phyloP scores from a whole-genome alignment of 805 yeast species.

The Metschnikowia shivogae region DNA sequence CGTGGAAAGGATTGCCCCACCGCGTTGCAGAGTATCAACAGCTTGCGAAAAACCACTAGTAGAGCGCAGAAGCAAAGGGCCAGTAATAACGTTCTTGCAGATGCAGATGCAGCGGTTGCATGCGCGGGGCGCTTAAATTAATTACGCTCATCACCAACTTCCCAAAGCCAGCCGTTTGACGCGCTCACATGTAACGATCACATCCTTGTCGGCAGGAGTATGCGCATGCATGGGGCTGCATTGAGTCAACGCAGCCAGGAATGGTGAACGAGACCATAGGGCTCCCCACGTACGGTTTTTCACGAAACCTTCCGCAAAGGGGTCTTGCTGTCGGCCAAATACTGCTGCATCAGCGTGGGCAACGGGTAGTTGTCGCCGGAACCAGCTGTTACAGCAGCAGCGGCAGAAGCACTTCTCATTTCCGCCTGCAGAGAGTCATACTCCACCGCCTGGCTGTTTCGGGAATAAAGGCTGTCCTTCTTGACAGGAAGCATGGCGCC shows the following conservation, averaged over 20 bases:
- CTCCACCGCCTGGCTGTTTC: background rate
- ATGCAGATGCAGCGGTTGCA: too few relatives aligned
- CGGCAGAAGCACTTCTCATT: background rate
- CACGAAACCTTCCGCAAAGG: conserved; percentile 2
- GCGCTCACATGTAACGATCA: too few relatives aligned
- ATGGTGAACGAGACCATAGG: background rate
- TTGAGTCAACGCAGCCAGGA: background rate
- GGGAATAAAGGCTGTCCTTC: too few relatives aligned
- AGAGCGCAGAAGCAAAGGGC: too few relatives aligned
- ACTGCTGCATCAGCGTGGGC: conserved; percentile 13
- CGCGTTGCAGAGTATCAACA: too few relatives aligned
- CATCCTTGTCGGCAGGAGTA: background rate
- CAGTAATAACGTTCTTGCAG: too few relatives aligned
- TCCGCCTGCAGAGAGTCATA: conserved; percentile 3
- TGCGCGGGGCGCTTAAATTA: too few relatives aligned
- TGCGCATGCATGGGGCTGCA: background rate
- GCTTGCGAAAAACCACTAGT: too few relatives aligned
- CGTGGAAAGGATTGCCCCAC: too few relatives aligned
- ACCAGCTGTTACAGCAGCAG: background rate
- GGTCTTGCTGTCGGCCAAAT: conserved; percentile 4
- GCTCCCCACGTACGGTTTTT: background rate
- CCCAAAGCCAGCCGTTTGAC: too few relatives aligned
- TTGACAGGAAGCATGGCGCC: too few relatives aligned
- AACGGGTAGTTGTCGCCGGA: conserved; percentile 2
- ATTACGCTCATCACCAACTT: too few relatives aligned